A percentile compares a stretch with the other conserved stretches of the same genome.
phyloP scores from a whole-genome alignment of 768 basidiomycete species.

The Amanita brunnescens region DNA sequence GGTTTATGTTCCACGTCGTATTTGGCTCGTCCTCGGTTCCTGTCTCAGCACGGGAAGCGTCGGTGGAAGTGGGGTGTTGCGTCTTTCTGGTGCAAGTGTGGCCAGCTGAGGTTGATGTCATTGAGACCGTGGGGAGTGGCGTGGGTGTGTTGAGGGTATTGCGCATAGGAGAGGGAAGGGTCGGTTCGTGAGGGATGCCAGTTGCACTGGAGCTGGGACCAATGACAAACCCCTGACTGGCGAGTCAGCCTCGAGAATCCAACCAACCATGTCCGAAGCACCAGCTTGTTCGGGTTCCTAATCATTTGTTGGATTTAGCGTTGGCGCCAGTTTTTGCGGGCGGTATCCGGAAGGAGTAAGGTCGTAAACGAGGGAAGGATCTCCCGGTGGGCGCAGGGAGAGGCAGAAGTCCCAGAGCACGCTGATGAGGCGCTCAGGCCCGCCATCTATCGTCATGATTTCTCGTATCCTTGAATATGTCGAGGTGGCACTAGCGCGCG shows the following conservation, averaged over 20 bases:
- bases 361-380: slow-evolving; percentile 68
- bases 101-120: slow-evolving; percentile 8
- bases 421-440: too few relatives aligned
- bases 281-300: slow-evolving; percentile 95
- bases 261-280: slow-evolving; percentile 87
- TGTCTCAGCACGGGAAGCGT: slow-evolving; percentile 54
- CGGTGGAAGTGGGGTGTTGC: slow-evolving; percentile 22
- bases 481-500: too few relatives aligned
- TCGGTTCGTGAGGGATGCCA: slow-evolving; percentile 37
- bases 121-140: slow-evolving; percentile 10
- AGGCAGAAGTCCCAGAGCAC: too few relatives aligned
- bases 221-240: slow-evolving; percentile 79
- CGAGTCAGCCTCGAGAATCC: slow-evolving; percentile 92
- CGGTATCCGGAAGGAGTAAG: slow-evolving; percentile 58
- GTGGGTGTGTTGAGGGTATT: slow-evolving; percentile 10
- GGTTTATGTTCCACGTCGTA: slow-evolving; percentile 52
- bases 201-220: slow-evolving; percentile 73
- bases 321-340: slow-evolving; percentile 46
- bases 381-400: slow-evolving; percentile 73
- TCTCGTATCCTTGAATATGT: too few relatives aligned
- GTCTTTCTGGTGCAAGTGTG: slow-evolving; percentile 5
- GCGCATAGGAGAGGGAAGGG: slow-evolving; percentile 2
- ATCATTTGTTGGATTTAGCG: slow-evolving; percentile 54
- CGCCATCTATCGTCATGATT: too few relatives aligned
- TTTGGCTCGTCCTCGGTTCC: slow-evolving; percentile 74